Percentiles rank a stretch among this genome's conserved stretches.
Conservation (phyloP, 1,284 basidiomycete genomes). For the Marasmius sp. region DNA sequence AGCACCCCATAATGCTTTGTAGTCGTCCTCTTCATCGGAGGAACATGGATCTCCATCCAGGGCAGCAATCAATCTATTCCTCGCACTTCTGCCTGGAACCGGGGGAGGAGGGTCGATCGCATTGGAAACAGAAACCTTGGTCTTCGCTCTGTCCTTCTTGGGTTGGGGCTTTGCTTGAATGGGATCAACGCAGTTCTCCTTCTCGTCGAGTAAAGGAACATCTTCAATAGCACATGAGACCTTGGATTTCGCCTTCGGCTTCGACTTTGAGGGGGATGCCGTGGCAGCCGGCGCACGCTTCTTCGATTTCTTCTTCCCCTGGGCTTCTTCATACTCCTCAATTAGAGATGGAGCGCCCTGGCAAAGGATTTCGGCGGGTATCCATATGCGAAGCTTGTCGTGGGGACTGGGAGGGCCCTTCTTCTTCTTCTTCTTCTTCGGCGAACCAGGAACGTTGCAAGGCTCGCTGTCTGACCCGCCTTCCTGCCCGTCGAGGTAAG, state of each 20-base stretch:
- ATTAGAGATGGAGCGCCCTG: slow-evolving; percentile 65
- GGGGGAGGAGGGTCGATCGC: neutral
- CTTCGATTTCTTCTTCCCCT: slow-evolving; percentile 48
- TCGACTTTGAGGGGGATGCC: slow-evolving; percentile 5
- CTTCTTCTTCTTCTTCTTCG: slow-evolving; percentile 37
- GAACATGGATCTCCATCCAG: neutral
- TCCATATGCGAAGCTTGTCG: slow-evolving; percentile 63
- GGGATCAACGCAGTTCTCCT: neutral
- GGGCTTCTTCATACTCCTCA: slow-evolving; percentile 54
- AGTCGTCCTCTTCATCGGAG: neutral
- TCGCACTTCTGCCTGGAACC: neutral
- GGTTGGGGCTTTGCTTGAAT: neutral
- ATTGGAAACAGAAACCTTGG: neutral
- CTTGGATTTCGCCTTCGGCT: neutral
- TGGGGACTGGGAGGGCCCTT: slow-evolving; percentile 47
- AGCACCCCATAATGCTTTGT: neutral
- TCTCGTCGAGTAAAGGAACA: neutral
- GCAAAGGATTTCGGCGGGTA: slow-evolving; percentile 74
- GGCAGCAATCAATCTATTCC: neutral
- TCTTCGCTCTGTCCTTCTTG: neutral
- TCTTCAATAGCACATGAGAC: neutral
- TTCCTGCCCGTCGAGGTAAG: slow-evolving; percentile 39
- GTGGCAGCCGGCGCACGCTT: slow-evolving; percentile 28
- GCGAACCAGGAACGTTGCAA: slow-evolving; percentile 29
- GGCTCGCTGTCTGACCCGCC: slow-evolving; percentile 32